phyloP scores from a whole-genome alignment of 148 eudicot genomes.

The Rhododendron mucronatum region DNA sequence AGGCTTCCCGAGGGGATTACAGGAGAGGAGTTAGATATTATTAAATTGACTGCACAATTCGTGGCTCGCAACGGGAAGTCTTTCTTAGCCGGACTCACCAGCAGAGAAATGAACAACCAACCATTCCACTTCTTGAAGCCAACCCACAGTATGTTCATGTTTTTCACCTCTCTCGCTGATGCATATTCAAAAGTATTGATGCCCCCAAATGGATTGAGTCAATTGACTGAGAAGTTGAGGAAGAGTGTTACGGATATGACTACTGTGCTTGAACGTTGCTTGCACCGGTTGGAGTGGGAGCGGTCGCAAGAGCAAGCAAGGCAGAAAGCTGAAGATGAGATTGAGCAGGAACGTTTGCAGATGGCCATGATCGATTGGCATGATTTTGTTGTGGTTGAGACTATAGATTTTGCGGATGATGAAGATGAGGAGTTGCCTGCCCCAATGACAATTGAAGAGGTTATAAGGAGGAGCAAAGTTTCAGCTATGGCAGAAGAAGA shows the following conservation, averaged over 20 bases:
- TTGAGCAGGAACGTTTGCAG: conserved; percentile 60
- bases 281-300: conserved; percentile 65
- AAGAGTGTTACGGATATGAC: conserved; percentile 53
- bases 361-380: conserved; percentile 78
- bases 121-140: conserved; percentile 64
- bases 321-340: conserved; percentile 64
- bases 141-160: conserved; percentile 66
- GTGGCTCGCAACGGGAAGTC: conserved; percentile 61
- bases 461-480: conserved; percentile 58
- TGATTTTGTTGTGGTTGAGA: conserved; percentile 61
- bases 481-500: conserved; percentile 38
- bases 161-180: conserved; percentile 59
- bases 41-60: conserved; percentile 62
- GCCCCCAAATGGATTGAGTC: conserved; percentile 44
- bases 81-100: conserved; percentile 51
- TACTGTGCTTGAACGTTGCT: conserved; percentile 53
- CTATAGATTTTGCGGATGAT: conserved; percentile 58
- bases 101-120: conserved; percentile 49
- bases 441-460: conserved; percentile 71
- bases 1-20: conserved; percentile 62
- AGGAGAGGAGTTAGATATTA: conserved; percentile 58
- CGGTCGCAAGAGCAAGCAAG: conserved; percentile 69
- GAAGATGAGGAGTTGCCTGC: conserved; percentile 60
- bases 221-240: conserved; percentile 39
- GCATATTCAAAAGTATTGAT: conserved; percentile 61